Evolutionary conservation across 2,329 filamentous ascomycete genomes (phyloP).

Genomic region (Mycogone perniciosa): DNA sequence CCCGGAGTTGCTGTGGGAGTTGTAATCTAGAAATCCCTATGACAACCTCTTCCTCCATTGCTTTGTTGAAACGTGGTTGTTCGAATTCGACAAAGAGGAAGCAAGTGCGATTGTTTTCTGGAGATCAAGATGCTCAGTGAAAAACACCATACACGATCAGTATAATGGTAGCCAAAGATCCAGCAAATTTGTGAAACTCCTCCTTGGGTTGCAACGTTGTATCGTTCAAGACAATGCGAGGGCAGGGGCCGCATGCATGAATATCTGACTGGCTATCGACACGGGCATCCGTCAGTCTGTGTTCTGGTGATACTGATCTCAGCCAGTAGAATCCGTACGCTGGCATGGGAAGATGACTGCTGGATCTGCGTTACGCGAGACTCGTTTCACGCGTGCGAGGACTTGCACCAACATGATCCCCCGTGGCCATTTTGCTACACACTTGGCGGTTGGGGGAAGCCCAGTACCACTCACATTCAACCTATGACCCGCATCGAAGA

Average conservation of each 20-base stretch:
- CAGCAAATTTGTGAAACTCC: too few relatives aligned
- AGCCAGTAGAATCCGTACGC: constrained; percentile 1
- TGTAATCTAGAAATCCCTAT: too few relatives aligned
- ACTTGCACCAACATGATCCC: constrained; percentile 5
- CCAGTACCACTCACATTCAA: too few relatives aligned
- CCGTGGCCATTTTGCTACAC: constrained; percentile 2
- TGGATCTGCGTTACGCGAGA: constrained; percentile 30
- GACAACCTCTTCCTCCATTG: too few relatives aligned
- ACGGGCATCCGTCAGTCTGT: constrained; percentile 7
- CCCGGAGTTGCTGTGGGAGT: background rate
- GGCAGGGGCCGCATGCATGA: constrained; percentile 1
- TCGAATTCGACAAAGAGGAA: too few relatives aligned
- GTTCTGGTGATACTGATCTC: background rate
- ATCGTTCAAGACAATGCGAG: constrained; percentile 7
- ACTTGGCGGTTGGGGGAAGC: constrained; percentile 1
- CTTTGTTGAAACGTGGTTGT: too few relatives aligned
- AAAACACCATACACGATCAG: too few relatives aligned
- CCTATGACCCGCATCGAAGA: too few relatives aligned
- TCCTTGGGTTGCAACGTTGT: constrained; percentile 7
- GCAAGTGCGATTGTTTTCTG: too few relatives aligned
- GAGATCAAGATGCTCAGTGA: too few relatives aligned
- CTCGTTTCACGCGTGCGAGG: constrained; percentile 6
- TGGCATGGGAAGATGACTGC: constrained; percentile 16
- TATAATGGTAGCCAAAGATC: too few relatives aligned
- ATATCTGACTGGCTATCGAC: constrained; percentile 5